Base-by-base conservation (phyloP, 169 alveolate species). In the Cryptosporidium viatorum region DNA sequence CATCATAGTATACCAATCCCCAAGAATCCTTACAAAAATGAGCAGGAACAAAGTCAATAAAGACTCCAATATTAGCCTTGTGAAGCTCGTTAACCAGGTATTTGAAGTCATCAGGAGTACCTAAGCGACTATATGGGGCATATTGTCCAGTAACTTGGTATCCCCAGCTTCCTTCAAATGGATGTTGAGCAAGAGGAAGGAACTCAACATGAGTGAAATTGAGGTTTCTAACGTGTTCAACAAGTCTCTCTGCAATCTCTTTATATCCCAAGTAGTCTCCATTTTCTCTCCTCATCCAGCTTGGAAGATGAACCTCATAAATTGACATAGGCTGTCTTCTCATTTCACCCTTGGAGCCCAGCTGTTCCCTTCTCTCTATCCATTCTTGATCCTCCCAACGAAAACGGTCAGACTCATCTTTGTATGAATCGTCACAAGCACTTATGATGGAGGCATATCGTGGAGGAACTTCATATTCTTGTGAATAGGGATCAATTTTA, bases 91-190 rank as follows among this genome's bases (percentile, higher is more conserved):
- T 87, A n/a, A 93, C 91, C 71, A 93, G 65, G 52, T 93, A 86
- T 71, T 91, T 93, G 70, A 93, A 89, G 70, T 93, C 95, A 70
- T 93, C 95, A 4, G 95, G 93, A 60, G 51, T 65, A 16, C 95
- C 95, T 65, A 93, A 62, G 35, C 94, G 93, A 74, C 95, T 93
- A 71, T 93, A 93, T 12, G 94, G 94, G 39, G 95, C 93, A 69
- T 93, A 93, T 21, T 73, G 93, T 2, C 95, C 95, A 35, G 94
- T 91, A 14, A 93, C 94, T 68, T 93, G 95, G 75, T 93, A 93
- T 10, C 95, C 95, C 95, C 95, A 93, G 31, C 94, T 91, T 35
- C 95, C 95, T 41, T 93, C 94, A 69, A 93, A 93, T 1, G 95
- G 95, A 71, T 93, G 95, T 48, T 93, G 95, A 7, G 95, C 93